A percentile compares a stretch with the other conserved stretches of the same genome.
phyloP scores from a whole-genome alignment of 2,329 filamentous ascomycete genomes.

The Colletotrichum australisinense region DNA sequence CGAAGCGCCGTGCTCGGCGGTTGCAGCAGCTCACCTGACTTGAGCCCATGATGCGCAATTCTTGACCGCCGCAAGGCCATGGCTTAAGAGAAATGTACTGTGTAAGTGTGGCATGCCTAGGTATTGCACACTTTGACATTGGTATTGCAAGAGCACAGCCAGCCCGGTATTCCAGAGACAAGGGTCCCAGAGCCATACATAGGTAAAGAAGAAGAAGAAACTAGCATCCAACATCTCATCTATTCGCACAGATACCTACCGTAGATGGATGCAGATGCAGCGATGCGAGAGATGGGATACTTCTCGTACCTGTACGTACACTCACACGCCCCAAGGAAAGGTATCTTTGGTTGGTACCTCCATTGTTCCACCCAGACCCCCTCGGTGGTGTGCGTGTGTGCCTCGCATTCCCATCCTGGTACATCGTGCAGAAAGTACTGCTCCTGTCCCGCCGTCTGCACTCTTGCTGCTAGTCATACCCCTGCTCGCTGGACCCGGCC shows the following conservation, averaged over 20 bases:
- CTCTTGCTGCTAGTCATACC: slow-evolving; percentile 28
- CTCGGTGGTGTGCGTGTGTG: background rate
- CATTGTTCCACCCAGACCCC: background rate
- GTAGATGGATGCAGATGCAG: background rate
- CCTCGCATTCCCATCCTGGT: background rate
- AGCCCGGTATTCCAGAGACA: background rate
- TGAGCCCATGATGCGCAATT: slow-evolving; percentile 38
- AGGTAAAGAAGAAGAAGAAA: slow-evolving; percentile 36
- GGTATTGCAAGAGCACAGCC: background rate
- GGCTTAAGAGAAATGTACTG: background rate
- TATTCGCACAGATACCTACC: slow-evolving; percentile 11
- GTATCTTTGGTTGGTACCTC: background rate
- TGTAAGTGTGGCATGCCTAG: background rate
- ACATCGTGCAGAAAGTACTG: background rate
- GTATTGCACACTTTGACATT: background rate
- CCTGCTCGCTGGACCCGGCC: slow-evolving; percentile 42
- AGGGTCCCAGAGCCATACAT: slow-evolving; percentile 33
- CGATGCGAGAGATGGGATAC: background rate
- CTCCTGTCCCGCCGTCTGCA: background rate
- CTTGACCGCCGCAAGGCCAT: slow-evolving; percentile 42
- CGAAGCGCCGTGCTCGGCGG: slow-evolving; percentile 37
- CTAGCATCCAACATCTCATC: slow-evolving; percentile 22
- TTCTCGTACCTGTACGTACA: background rate
- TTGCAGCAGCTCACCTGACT: slow-evolving; percentile 42
- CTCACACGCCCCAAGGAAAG: background rate